Percentiles rank a stretch among this genome's conserved stretches.
Conservation (phyloP, 2,329 filamentous ascomycete species). For the Colletotrichum lentis region DNA sequence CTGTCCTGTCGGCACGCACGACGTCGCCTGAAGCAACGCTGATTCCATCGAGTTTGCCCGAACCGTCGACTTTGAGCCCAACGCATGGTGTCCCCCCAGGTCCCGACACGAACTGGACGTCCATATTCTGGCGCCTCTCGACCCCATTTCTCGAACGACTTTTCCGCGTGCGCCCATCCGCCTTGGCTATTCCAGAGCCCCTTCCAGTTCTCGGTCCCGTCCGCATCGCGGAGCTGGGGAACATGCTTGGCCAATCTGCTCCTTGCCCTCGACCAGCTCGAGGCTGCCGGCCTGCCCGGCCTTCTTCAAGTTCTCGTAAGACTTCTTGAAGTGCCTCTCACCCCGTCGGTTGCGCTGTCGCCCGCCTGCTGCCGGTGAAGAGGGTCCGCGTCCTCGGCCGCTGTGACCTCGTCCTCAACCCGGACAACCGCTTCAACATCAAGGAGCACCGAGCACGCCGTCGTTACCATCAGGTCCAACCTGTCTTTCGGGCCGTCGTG, state of each 20-base stretch:
- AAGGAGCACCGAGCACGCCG: slow-evolving; percentile 64
- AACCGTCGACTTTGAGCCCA: background rate
- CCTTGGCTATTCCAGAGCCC: slow-evolving; percentile 34
- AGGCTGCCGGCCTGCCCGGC: slow-evolving; percentile 13
- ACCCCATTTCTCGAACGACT: slow-evolving; percentile 23
- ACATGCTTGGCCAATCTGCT: slow-evolving; percentile 29
- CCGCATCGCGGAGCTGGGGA: slow-evolving; percentile 21
- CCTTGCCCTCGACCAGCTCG: slow-evolving; percentile 23
- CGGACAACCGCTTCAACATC: slow-evolving; percentile 57
- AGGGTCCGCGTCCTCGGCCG: slow-evolving; percentile 45
- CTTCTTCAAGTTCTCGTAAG: slow-evolving; percentile 30
- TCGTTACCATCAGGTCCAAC: slow-evolving; percentile 64
- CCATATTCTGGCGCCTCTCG: slow-evolving; percentile 1
- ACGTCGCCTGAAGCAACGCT: slow-evolving; percentile 20
- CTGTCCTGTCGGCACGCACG: slow-evolving; percentile 9
- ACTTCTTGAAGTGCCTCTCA: slow-evolving; percentile 38
- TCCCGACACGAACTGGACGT: slow-evolving; percentile 21
- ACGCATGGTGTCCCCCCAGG: slow-evolving; percentile 27
- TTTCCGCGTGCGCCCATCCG: slow-evolving; percentile 26
- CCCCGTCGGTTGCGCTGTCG: slow-evolving; percentile 48
- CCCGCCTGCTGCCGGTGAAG: slow-evolving; percentile 46
- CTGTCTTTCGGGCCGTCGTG: slow-evolving; percentile 53
- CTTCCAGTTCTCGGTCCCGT: slow-evolving; percentile 31
- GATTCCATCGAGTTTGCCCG: slow-evolving; percentile 21
- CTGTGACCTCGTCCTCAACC: slow-evolving; percentile 53